Conservation (phyloP, 768 basidiomycete genomes). For the Sporobolomyces phaffii region DNA sequence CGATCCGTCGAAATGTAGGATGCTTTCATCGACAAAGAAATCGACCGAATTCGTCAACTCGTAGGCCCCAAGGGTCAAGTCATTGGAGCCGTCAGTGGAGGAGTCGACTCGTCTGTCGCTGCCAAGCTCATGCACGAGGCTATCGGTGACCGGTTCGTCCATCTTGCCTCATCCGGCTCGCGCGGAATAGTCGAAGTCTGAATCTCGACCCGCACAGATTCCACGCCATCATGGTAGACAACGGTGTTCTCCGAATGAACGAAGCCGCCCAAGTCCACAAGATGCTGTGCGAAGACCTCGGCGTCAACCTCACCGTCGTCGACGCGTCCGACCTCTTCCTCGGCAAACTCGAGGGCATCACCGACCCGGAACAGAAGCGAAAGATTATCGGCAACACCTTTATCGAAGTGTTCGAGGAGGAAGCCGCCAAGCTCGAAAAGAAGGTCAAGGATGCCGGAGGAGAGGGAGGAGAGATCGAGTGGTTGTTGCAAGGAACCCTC, state of each 20-base stretch:
- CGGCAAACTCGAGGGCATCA: constrained; percentile 74
- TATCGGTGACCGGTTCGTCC: constrained; percentile 79
- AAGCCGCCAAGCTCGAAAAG: constrained; percentile 67
- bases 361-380: constrained; percentile 93
- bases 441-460: constrained; percentile 41
- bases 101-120: constrained; percentile 95
- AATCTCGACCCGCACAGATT: constrained; percentile 57
- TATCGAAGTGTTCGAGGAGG: constrained; percentile 93
- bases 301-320: constrained; percentile 90
- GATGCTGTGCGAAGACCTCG: constrained; percentile 87
- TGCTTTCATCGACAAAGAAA: constrained; percentile 96
- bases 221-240: constrained; percentile 99
- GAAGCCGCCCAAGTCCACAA: constrained; percentile 84
- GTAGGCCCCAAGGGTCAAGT: constrained; percentile 92
- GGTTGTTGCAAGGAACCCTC: constrained; percentile 92
- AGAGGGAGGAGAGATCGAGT: constrained; percentile 81
- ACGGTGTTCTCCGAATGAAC: constrained; percentile 87
- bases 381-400: constrained; percentile 99
- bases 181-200: background rate
- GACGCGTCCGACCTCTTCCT: constrained; percentile 94
- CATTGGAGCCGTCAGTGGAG: constrained; percentile 94
- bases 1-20: constrained; percentile 62
- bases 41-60: constrained; percentile 83
- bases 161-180: background rate
- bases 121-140: constrained; percentile 99